Evolutionary conservation across 2,329 filamentous ascomycete species (phyloP), one percentile per base, ranked within the genome.

Genomic region (Alternaria dauci): DNA sequence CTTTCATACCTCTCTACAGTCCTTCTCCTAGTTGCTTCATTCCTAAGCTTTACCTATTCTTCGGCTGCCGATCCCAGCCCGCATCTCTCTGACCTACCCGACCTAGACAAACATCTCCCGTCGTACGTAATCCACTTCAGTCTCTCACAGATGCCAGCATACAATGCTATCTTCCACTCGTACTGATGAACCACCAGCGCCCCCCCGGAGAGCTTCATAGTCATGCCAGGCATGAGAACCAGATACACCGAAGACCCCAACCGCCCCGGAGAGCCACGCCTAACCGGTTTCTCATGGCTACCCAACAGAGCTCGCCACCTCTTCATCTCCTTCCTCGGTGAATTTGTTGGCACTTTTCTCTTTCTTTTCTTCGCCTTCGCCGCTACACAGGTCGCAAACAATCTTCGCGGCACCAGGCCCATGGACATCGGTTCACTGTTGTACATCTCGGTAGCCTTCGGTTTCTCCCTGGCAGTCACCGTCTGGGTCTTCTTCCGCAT

Each of bases 241-340:
- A 62, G 66, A 5, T 75, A 76, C 60, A 76, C 73, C 23, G 68
- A 66, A 44, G 73, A 78, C 47, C 73, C 75, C 30, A 64, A 66
- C 28, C 71, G 59, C 25, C 72, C 65, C 51, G 72, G 74, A 34
- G 80, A 82, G 68, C 75, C 69, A 44, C 79, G 79, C 20, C 56
- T 81, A 4, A 71, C 73, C 18, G 76, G 76, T 52, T 71, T 80
- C 50, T 72, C 74, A 65, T 82, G 80, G 76, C 72, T 84, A 50
- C 80, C 82, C 5, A 82, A 83, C 66, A 71, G 69, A 55, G 51
- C 69, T 43, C 75, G 76, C 59, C 80, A 82, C 67, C 73, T 83
- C 56, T 70, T 83, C 66, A 75, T 84, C 60, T 79, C 81, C 56
- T 81, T 81, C 75, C 58, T 81, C 18, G 82, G 82, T 23, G 78